Evolutionary conservation across 352 stramenopile species (phyloP).

Genomic region (Globisporangium sylvaticum): DNA sequence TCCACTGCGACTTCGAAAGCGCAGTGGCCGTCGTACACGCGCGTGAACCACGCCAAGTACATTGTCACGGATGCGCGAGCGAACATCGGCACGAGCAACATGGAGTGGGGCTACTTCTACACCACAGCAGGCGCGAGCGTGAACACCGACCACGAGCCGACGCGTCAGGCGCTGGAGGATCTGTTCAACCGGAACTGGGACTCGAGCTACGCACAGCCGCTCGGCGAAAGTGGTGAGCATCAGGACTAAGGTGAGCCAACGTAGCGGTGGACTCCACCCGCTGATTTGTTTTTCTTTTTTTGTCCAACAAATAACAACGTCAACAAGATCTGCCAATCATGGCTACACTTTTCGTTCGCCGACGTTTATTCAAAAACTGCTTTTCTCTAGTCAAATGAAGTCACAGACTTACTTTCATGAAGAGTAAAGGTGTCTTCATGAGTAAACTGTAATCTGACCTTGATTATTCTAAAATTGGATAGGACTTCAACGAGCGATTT

Average conservation of each 20-base stretch:
- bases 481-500: not conserved
- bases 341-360: not conserved
- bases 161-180: slow-evolving; percentile 43
- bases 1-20: slow-evolving; percentile 21
- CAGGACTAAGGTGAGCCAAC: not conserved
- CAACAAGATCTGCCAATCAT: not conserved
- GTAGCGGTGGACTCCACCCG: too few relatives aligned
- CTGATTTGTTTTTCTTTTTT: too few relatives aligned
- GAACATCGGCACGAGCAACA: slow-evolving; percentile 86
- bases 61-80: slow-evolving; percentile 76
- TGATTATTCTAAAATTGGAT: not conserved
- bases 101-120: slow-evolving; percentile 88
- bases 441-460: not conserved
- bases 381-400: too few relatives aligned
- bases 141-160: slow-evolving; percentile 68
- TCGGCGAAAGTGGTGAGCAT: slow-evolving; percentile 9
- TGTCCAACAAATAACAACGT: not conserved
- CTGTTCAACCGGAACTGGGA: slow-evolving; percentile 79
- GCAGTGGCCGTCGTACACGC: slow-evolving; percentile 61
- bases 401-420: too few relatives aligned
- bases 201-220: slow-evolving; percentile 49
- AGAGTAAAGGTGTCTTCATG: not conserved
- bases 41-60: slow-evolving; percentile 84
- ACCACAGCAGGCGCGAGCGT: slow-evolving; percentile 72
- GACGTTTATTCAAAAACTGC: too few relatives aligned